A percentile compares a stretch with the other conserved stretches of the same genome.
Evolutionary conservation across 331 rosid species (phyloP).

Genomic region (Arachis monticola): DNA sequence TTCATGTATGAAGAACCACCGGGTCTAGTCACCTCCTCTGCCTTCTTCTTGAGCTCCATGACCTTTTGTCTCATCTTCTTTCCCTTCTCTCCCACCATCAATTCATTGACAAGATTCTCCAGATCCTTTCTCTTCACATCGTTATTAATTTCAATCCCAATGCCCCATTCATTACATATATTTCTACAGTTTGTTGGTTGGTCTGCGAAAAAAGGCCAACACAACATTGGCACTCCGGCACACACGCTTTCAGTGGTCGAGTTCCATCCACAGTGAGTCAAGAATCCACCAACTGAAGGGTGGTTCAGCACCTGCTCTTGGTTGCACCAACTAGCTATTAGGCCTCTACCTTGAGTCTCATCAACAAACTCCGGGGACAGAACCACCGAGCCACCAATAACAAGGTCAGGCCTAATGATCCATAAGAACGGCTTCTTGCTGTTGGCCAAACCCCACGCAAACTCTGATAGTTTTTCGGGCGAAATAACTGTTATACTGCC

Average conservation of each 20-base stretch:
- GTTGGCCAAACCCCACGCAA: constrained; percentile 55
- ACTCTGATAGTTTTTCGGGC: constrained; percentile 36
- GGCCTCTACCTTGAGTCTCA: constrained; percentile 42
- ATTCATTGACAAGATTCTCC: constrained; percentile 44
- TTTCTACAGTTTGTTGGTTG: constrained; percentile 40
- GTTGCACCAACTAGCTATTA: constrained; percentile 51
- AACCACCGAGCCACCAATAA: constrained; percentile 39
- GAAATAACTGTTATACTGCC: constrained; percentile 49
- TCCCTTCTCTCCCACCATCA: constrained; percentile 56
- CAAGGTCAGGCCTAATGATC: constrained; percentile 59
- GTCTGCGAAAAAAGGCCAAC: constrained; percentile 52
- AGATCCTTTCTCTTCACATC: constrained; percentile 50
- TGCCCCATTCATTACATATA: constrained; percentile 47
- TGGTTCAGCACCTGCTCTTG: constrained; percentile 54
- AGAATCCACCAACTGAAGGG: constrained; percentile 47
- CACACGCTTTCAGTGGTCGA: constrained; percentile 30
- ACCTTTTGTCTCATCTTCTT: constrained; percentile 38
- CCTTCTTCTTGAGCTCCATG: constrained; percentile 42
- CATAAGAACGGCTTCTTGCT: constrained; percentile 50
- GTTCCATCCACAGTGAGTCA: constrained; percentile 36
- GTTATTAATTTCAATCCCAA: constrained; percentile 49
- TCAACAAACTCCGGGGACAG: constrained; percentile 40
- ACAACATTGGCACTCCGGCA: constrained; percentile 41
- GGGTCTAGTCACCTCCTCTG: constrained; percentile 29
- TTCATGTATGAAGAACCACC: constrained; percentile 45